Evolutionary conservation across 495 filamentous ascomycete species (phyloP).

Genomic region (Chaetomidium leptoderma): DNA sequence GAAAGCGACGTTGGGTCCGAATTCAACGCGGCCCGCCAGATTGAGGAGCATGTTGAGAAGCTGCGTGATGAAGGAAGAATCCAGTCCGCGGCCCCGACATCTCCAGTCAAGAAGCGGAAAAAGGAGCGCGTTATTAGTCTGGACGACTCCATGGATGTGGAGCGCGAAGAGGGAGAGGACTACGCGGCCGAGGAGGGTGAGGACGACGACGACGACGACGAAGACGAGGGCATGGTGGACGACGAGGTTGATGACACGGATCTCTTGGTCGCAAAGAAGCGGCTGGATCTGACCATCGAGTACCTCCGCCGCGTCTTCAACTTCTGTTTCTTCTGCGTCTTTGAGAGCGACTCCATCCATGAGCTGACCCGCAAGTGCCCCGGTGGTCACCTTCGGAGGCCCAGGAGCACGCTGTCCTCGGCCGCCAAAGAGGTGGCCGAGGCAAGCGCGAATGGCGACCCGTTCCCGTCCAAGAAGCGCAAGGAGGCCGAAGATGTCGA

Average conservation of each 20-base stretch:
- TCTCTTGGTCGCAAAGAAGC: slow-evolving; percentile 89
- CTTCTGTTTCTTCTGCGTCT: slow-evolving; percentile 99
- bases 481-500: slow-evolving; percentile 64
- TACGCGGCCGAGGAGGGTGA: slow-evolving; percentile 61
- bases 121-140: slow-evolving; percentile 52
- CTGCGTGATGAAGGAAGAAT: slow-evolving; percentile 68
- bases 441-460: slow-evolving; percentile 71
- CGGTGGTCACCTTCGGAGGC: slow-evolving; percentile 90
- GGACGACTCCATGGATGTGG: slow-evolving; percentile 68
- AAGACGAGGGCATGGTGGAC: slow-evolving; percentile 70
- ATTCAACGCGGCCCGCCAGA: slow-evolving; percentile 66
- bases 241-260: slow-evolving; percentile 88
- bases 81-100: slow-evolving; percentile 57
- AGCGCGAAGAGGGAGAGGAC: slow-evolving; percentile 68
- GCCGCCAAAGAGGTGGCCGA: slow-evolving; percentile 79
- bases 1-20: slow-evolving; percentile 73
- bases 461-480: slow-evolving; percentile 75
- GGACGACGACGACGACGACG: slow-evolving; percentile 68
- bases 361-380: slow-evolving; percentile 94
- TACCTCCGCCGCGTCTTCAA: slow-evolving; percentile 95
- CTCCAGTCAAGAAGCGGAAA: slow-evolving; percentile 60
- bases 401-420: slow-evolving; percentile 72
- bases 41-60: slow-evolving; percentile 82
- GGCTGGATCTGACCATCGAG: slow-evolving; percentile 89
- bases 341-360: slow-evolving; percentile 94